Base-by-base conservation (phyloP, 202 grass and related monocot species). In the Dendrocalamus latiflorus region DNA sequence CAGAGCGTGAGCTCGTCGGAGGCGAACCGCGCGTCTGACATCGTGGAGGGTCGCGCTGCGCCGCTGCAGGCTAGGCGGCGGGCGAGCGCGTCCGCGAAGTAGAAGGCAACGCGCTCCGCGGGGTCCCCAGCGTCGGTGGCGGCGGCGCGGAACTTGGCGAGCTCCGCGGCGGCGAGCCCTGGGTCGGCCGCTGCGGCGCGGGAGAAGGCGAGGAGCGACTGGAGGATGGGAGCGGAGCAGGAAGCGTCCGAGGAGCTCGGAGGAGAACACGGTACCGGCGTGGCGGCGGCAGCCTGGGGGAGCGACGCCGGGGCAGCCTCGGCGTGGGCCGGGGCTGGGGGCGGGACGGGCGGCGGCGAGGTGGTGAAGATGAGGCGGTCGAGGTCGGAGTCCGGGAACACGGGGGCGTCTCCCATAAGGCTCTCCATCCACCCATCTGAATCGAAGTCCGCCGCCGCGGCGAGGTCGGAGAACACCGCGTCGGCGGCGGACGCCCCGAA, bases 351-450 rank as follows among this genome's bases (percentile, higher is more conserved):
- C n/a, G n/a, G n/a, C n/a, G n/a, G n/a, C n/a, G n/a, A n/a, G n/a
- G n/a, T n/a, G n/a, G n/a, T n/a, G n/a, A n/a, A n/a, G n/a, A n/a
- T n/a, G n/a, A n/a, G n/a, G n/a, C n/a, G n/a, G n/a, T n/a, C n/a
- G n/a, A n/a, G n/a, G n/a, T n/a, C n/a, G n/a, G n/a, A n/a, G n/a
- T n/a, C n/a, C n/a, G n/a, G n/a, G n/a, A n/a, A n/a, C n/a, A n/a
- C n/a, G n/a, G n/a, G n/a, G n/a, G n/a, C n/a, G n/a, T n/a, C n/a
- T n/a, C n/a, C n/a, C n/a, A n/a, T n/a, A n/a, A n/a, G n/a, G n/a
- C n/a, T n/a, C n/a, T n/a, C n/a, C 96, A 99, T 99, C 96, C 96
- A 99, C 18, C 89, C 96, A 10, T 99, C 96, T 0, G 93, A 81
- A 78, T 99, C 96, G 74, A 99, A 99, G 83, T 93, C 96, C 2